Evolutionary conservation across 1,284 basidiomycete genomes (phyloP).

Genomic region (Ceratobasidium sp.): DNA sequence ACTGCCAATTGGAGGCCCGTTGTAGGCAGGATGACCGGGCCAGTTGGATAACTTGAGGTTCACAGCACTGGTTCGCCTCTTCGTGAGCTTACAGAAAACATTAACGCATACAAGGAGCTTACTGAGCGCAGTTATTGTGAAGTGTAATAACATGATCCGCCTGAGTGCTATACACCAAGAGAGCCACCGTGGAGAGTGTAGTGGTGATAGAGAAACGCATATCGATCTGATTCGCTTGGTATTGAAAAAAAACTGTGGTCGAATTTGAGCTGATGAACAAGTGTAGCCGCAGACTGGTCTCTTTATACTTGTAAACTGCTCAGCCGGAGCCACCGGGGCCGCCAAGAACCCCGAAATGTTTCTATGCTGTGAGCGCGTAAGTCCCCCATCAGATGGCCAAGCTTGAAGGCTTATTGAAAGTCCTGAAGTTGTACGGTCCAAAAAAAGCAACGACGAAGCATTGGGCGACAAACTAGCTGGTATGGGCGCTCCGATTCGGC

Average conservation of each 20-base stretch:
- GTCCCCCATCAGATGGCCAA: not conserved
- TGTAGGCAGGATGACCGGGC: conserved; percentile 1
- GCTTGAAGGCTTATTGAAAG: not conserved
- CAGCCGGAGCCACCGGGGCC: not conserved
- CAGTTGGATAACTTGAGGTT: conserved; percentile 12
- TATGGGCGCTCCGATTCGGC: not conserved
- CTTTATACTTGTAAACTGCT: not conserved
- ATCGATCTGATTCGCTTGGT: not conserved
- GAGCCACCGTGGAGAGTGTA: not conserved
- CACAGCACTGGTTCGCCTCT: not conserved
- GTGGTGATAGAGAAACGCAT: conserved; percentile 13
- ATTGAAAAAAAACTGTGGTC: not conserved
- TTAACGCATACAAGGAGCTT: not conserved
- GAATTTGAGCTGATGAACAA: not conserved
- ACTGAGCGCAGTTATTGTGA: conserved; percentile 32
- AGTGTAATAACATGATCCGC: conserved; percentile 10
- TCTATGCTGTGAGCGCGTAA: not conserved
- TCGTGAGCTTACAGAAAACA: not conserved
- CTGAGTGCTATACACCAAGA: not conserved
- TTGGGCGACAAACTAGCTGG: not conserved
- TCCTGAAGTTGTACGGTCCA: not conserved
- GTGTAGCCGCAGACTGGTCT: not conserved
- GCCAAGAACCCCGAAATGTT: not conserved
- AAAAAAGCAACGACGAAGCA: not conserved
- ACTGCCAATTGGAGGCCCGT: not conserved